These are phyloP conservation scores for Aspergillus quadrilineatus DNA, from an alignment of 2,329 filamentous ascomycete species.

Conservation along the genomic window DNA sequence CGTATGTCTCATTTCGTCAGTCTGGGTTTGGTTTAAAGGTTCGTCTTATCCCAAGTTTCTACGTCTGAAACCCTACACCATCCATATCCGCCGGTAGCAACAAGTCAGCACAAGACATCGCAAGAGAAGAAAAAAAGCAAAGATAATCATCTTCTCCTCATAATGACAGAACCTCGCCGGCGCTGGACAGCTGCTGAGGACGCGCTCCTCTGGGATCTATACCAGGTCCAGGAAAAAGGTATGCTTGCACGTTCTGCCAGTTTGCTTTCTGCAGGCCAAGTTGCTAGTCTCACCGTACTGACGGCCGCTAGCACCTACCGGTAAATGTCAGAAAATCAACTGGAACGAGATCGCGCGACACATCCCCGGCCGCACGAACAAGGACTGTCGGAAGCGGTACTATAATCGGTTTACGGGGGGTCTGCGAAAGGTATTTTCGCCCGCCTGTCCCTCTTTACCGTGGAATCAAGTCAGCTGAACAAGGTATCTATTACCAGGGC, in stretches of 20 bases:
- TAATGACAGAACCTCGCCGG: constrained; percentile 10
- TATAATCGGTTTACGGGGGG: constrained; percentile 13
- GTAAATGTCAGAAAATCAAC: constrained; percentile 14
- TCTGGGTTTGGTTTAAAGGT: neutral
- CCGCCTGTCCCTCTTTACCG: too few relatives aligned
- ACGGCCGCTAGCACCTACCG: constrained; percentile 1
- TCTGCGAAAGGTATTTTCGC: constrained; percentile 6
- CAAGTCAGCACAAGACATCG: neutral
- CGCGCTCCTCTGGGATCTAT: constrained; percentile 12
- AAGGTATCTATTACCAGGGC: neutral
- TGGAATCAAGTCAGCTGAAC: too few relatives aligned
- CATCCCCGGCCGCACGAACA: constrained; percentile 16
- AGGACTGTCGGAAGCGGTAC: constrained; percentile 16
- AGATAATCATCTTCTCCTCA: neutral
- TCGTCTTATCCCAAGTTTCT: neutral
- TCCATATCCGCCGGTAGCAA: neutral
- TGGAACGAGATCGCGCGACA: constrained; percentile 16
- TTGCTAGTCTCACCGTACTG: neutral
- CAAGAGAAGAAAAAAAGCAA: neutral
- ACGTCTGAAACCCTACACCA: too few relatives aligned
- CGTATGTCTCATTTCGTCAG: neutral
- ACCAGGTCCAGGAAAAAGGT: constrained; percentile 14
- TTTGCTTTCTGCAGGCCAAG: too few relatives aligned
- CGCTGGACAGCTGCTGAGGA: constrained; percentile 13
- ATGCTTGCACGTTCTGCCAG: neutral